Conservation (phyloP, 2,329 filamentous ascomycete species). For the Exophiala calicioides region DNA sequence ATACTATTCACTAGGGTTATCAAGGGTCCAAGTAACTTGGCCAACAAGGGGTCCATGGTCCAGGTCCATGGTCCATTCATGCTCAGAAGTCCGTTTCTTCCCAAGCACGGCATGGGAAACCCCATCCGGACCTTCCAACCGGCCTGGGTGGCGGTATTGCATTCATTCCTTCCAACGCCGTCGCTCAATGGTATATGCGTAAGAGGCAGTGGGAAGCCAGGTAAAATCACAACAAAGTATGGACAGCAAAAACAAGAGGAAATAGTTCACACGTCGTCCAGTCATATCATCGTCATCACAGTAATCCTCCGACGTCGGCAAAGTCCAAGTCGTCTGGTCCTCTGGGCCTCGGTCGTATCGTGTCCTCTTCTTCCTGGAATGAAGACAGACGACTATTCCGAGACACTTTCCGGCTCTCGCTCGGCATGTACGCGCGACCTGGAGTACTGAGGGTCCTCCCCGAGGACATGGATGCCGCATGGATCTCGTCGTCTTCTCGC, state of each 20-base stretch:
- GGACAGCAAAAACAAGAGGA: not conserved
- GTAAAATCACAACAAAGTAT: no score
- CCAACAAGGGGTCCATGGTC: no score
- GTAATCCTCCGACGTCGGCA: slow-evolving; percentile 32
- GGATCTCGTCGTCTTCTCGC: slow-evolving; percentile 21
- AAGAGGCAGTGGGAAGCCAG: no score
- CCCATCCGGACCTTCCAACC: no score
- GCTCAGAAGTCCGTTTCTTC: no score
- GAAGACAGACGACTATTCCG: slow-evolving; percentile 25
- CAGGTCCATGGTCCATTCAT: not conserved
- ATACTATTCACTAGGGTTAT: no score
- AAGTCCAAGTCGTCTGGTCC: slow-evolving; percentile 39
- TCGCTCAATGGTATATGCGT: slow-evolving; percentile 25
- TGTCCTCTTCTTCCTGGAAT: slow-evolving; percentile 41
- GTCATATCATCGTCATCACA: slow-evolving; percentile 23
- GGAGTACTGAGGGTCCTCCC: slow-evolving; percentile 17
- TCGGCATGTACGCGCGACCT: slow-evolving; percentile 16
- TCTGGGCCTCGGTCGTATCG: slow-evolving; percentile 53
- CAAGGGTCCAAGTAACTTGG: no score
- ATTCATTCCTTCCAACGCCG: slow-evolving; percentile 18
- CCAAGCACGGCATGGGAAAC: no score
- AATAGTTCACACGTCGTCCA: not conserved
- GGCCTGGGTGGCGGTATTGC: not conserved
- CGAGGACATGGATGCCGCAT: slow-evolving; percentile 8
- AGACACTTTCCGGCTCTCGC: slow-evolving; percentile 16